A percentile compares a stretch with the other conserved stretches of the same genome.
Conservation (phyloP, 2,329 filamentous ascomycete genomes). For the Emmonsiellopsis sp. region DNA sequence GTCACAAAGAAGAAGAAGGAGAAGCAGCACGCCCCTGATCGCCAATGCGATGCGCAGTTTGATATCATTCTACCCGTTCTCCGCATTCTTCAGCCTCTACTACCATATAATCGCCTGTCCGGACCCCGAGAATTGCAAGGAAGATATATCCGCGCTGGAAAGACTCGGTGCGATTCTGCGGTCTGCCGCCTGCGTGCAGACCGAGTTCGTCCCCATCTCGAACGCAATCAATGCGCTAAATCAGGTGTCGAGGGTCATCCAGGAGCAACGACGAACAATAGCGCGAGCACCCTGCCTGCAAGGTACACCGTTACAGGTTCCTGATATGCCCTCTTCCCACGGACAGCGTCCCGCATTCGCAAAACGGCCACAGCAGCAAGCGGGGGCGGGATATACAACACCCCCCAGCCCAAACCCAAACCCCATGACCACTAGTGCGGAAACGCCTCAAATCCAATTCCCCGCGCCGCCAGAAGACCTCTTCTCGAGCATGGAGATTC, state of each 20-base stretch:
- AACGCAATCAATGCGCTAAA: slow-evolving; percentile 4
- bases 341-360: background rate
- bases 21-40: background rate
- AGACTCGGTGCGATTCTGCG: background rate
- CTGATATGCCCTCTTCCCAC: background rate
- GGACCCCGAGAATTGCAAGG: background rate
- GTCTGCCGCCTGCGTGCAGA: background rate
- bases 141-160: slow-evolving; percentile 1
- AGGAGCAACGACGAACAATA: background rate
- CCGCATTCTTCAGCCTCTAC: slow-evolving; percentile 2
- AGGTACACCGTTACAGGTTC: background rate
- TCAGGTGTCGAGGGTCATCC: background rate
- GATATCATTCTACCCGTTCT: slow-evolving; percentile 2
- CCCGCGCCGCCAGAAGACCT: background rate
- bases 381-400: background rate
- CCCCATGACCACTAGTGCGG: background rate
- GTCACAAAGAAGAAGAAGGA: background rate
- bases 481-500: background rate
- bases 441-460: background rate
- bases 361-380: background rate
- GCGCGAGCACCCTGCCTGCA: background rate
- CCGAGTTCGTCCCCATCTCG: slow-evolving; percentile 2
- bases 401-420: background rate
- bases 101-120: background rate
- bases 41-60: background rate